Base-by-base conservation (phyloP, 2,329 filamentous ascomycete species). In the Monosporascus sp. region DNA sequence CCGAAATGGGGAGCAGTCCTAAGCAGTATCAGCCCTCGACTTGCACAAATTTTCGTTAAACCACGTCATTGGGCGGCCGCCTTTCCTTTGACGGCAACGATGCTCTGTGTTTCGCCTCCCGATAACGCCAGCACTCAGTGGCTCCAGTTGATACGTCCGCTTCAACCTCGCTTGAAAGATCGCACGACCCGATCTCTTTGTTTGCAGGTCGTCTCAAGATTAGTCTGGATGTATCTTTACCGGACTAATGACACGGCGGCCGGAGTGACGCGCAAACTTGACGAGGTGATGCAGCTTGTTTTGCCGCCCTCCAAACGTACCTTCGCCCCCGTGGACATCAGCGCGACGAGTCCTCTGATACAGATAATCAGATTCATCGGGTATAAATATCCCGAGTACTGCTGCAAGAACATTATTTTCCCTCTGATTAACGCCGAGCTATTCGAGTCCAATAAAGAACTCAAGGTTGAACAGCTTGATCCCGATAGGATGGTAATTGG, bases 401-500 rank as follows among this genome's bases (percentile, higher is more conserved):
- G 93, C 71, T 96, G 97, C 71, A 83, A 87, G 60, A 89, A 79
- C 47, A 88, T 97, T 59, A 90, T 99, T n/a, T 97, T 97, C 62
- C 94, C 93, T 3, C 75, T 99, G 38, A 88, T 99, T 66, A 96
- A 96, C 66, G 90, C 91, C 1, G 93, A 97, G 50, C 76, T 91
- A n/a, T 94, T 97, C 67, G 78, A 82, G 27, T 83, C 85, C 18
- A 76, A 89, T 58, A 80, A 86, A 63, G 89, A 96, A 45, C 74
- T 94, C 43, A 91, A 85, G 65, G 88, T 97, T 27, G 94, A 97
- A 65, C 90, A 95, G 65, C 80, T 99, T 57, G 94, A 99, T 57
- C 94, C 95, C 0, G 95, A 99, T 66, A 88, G 90, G 63, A 96
- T 97, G 74, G 93, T 97, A n/a, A 89, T 99, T 61, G 94, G 92